phyloP scores from a whole-genome alignment of 805 yeast genomes.

The Lipomyces sp. region DNA sequence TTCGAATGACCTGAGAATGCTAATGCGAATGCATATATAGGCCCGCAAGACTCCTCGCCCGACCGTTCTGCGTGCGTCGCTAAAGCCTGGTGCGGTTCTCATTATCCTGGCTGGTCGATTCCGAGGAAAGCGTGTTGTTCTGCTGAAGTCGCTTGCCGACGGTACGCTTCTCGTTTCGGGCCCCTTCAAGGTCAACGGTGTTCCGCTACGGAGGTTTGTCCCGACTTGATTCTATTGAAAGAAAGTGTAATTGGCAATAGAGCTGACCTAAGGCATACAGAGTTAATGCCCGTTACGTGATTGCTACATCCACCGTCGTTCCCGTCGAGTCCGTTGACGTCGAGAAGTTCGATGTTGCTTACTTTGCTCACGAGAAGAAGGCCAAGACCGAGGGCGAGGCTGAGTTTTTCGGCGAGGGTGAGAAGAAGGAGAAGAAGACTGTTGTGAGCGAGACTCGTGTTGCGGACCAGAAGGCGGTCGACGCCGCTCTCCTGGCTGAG shows the following conservation, averaged over 20 bases:
- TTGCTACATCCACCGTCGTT: constrained; percentile 95
- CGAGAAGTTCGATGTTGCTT: constrained; percentile 86
- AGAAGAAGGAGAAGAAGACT: constrained; percentile 70
- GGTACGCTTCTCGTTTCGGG: constrained; percentile 96
- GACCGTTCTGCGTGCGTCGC: constrained; percentile 90
- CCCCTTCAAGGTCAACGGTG: constrained; percentile 99
- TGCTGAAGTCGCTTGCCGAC: constrained; percentile 95
- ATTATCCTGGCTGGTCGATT: constrained; percentile 98
- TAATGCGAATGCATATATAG: constrained; percentile 24
- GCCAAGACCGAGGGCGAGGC: constrained; percentile 80
- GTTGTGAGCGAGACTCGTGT: constrained; percentile 90
- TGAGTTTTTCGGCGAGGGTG: constrained; percentile 84
- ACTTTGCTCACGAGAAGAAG: constrained; percentile 94
- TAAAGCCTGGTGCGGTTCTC: constrained; percentile 97
- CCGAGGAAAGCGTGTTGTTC: constrained; percentile 99
- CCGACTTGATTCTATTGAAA: background rate
- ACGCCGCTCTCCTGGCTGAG: constrained; percentile 85
- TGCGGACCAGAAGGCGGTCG: constrained; percentile 94
- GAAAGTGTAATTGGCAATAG: background rate
- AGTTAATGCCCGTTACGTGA: constrained; percentile 96
- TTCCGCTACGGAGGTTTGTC: constrained; percentile 84
- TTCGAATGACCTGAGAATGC: background rate
- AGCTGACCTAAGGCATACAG: constrained; percentile 4
- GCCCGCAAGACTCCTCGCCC: constrained; percentile 89
- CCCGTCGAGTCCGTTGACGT: constrained; percentile 75